Base-by-base conservation (phyloP, 192 early-diverging fungal genomes). In the Rhizoclosmatium sp. region DNA sequence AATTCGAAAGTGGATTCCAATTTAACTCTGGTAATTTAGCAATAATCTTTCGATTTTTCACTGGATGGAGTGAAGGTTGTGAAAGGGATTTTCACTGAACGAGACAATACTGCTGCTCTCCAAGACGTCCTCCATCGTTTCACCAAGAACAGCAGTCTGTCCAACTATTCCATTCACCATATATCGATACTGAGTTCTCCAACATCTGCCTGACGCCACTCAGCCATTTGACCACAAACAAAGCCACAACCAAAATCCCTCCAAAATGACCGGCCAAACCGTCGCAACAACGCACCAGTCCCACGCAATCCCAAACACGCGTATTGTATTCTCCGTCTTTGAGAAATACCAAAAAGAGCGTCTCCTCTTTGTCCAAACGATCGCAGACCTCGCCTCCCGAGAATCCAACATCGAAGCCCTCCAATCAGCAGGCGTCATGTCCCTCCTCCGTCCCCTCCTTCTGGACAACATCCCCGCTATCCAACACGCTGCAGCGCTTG, bases 271-370 rank as follows among this genome's bases (percentile, higher is more conserved):
- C 21, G 74, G 74, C 74, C 64, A 65, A 10, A 14, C 64, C 16
- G 64, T 39, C 14, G 21, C 7, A 65, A 42, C 7, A 65, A 65
- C 12, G 21, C 7, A 23, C 62, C 7, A 16, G 23, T 16, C 62
- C 21, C 12, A 14, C 47, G 70, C 49, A 59, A 39, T 51, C 19
- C 49, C 80, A 3, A 86, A 74, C 73, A 76, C 85, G n/a, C 82
- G 81, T 59, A 76, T 82, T 3, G 86, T 88, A 14, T 69, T 89
- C 45, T 66, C 83, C 39, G 83, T 90, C 5, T 87, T 90, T 71
- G 89, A 91, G 71, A 88, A 85, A 64, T 89, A 89, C 78, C 88
- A 91, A 66, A 85, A 87, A 47, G 85, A 89, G 56, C 82, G 89
- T 0, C 82, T 91, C 44, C 59, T 87, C 49, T 91, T 89, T 74